Evolutionary conservation across 2,329 filamentous ascomycete genomes (phyloP), one percentile per base, ranked within the genome.

Genomic region (Hymenotorrendiella dingleyae): DNA sequence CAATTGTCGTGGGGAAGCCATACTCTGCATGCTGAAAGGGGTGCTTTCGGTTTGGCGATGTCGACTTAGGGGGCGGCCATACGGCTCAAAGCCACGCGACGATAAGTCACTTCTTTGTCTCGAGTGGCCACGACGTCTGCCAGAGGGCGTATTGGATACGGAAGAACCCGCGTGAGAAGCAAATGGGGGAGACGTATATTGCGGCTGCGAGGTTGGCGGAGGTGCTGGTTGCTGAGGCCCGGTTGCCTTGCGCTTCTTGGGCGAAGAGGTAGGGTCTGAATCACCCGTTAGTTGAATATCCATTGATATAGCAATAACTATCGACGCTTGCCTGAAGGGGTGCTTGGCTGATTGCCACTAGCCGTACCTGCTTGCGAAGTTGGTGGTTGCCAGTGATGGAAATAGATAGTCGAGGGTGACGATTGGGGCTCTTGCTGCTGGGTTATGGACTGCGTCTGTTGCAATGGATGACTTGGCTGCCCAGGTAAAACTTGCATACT

Each of bases 331-430:
- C 83, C 81, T 68, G 84, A 82, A 58, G 86, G 83, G 49, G 84
- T 84, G 57, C 76, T 77, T 47, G 84, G 83, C 61, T 84, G 81
- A 56, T 80, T 78, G 44, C 75, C 71, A 61, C 71, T 68, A 51
- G 72, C 53, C 29, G 52, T 67, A 46, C 75, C 73, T 50, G 72
- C 70, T 64, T 85, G 75, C 49, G 79, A 76, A 17, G 73, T 76
- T 11, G 89, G 89, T 34, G 89, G 89, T 46, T 91, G 85, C 88
- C 89, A 95, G 61, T 94, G 87, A 60, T 94, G 87, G 62, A 95
- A 95, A 64, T 87, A 93, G 36, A 94, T n/a, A n/a, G n/a, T 85
- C 17, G 82, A 84, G 0, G 84, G 80, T 29, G 84, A 86, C 14
- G 79, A 74, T 35, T 58, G 56, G 17, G 52, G 33, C 50, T 82